A percentile compares a stretch with the other conserved stretches of the same genome.
Conservation (phyloP, 2,329 filamentous ascomycete genomes). For the Seiridium unicorne region DNA sequence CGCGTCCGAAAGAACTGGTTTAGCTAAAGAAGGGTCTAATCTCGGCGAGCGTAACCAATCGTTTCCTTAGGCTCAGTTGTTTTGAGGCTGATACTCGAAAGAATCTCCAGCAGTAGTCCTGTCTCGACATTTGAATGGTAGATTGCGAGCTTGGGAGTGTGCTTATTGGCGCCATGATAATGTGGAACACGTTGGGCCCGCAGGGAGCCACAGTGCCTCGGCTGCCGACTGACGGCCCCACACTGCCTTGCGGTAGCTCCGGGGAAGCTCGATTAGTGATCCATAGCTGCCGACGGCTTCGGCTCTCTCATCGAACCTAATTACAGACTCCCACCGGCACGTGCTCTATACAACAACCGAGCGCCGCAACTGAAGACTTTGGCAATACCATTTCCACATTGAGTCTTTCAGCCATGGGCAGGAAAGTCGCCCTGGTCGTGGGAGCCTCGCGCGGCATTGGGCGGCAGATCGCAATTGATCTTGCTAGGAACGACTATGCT, state of each 20-base stretch:
- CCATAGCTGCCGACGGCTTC: background rate
- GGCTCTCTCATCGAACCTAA: background rate
- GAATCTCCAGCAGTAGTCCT: too few relatives aligned
- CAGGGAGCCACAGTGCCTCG: background rate
- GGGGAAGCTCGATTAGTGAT: conserved; percentile 2
- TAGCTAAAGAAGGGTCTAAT: background rate
- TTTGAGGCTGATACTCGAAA: too few relatives aligned
- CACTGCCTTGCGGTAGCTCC: background rate
- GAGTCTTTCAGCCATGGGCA: conserved; percentile 6
- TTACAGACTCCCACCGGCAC: too few relatives aligned
- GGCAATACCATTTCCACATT: too few relatives aligned
- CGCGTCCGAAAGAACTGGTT: background rate
- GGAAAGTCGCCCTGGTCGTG: conserved; percentile 67
- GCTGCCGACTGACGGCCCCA: conserved; percentile 2
- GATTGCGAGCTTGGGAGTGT: too few relatives aligned
- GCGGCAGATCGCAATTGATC: conserved; percentile 74
- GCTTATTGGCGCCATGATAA: background rate
- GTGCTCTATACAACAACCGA: too few relatives aligned
- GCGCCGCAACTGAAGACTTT: too few relatives aligned
- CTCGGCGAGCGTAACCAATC: too few relatives aligned
- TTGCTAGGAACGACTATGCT: conserved; percentile 68
- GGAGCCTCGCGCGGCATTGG: conserved; percentile 81
- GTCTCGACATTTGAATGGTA: too few relatives aligned
- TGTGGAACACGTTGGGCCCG: too few relatives aligned
- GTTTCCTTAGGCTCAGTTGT: too few relatives aligned